Percentiles rank a stretch among this genome's conserved stretches.
phyloP scores from a whole-genome alignment of 2,329 filamentous ascomycete genomes.

The Pseudogymnoascus pannorum region DNA sequence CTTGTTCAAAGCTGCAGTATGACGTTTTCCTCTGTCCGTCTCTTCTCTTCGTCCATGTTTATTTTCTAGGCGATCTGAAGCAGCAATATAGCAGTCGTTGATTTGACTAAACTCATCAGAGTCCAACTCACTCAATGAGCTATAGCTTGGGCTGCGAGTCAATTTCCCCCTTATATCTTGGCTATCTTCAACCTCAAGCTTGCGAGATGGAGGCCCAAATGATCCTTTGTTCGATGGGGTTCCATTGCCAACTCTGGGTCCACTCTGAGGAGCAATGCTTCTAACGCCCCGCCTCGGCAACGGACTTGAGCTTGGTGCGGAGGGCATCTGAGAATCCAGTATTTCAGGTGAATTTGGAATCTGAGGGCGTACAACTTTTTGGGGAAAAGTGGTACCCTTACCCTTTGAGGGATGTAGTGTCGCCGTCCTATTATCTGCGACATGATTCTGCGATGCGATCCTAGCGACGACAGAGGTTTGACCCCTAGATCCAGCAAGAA shows the following conservation, averaged over 20 bases:
- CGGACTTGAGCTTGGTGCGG: background rate
- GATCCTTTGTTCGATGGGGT: no score
- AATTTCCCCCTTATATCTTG: background rate
- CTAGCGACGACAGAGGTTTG: background rate
- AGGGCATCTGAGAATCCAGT: background rate
- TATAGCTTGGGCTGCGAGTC: background rate
- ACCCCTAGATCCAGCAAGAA: background rate
- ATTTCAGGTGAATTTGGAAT: background rate
- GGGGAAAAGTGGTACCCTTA: background rate
- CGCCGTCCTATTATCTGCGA: background rate
- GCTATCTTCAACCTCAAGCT: background rate
- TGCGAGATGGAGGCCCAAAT: no score
- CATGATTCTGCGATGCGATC: background rate
- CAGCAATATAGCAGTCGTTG: background rate
- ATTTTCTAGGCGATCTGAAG: background rate
- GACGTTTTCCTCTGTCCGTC: background rate
- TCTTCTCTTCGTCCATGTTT: background rate
- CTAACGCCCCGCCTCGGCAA: constrained; percentile 24
- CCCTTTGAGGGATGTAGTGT: no score
- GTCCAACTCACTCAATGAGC: background rate
- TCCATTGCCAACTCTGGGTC: no score
- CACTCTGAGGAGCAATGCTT: background rate
- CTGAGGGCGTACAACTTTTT: background rate
- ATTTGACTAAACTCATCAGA: background rate
- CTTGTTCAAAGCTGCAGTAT: background rate